Percentiles rank a stretch among this genome's conserved stretches.
phyloP scores from a whole-genome alignment of 345 rosid species.

The Durio zibethinus region DNA sequence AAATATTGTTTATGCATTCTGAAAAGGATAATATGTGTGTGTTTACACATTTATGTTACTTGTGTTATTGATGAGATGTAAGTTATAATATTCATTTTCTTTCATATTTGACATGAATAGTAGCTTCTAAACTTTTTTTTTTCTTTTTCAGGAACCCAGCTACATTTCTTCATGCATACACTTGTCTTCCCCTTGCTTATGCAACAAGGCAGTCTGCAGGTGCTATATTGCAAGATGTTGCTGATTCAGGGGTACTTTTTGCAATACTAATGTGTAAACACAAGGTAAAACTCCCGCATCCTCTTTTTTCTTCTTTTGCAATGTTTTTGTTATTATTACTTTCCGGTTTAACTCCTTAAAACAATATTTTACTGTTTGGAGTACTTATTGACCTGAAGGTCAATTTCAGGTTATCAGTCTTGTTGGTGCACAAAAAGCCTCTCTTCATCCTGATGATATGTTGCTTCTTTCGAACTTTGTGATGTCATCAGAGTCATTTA shows the following conservation, averaged over 20 bases:
- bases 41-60: background rate
- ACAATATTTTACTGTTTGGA: constrained; percentile 4
- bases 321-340: background rate
- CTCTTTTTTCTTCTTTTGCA: background rate
- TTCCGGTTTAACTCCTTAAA: background rate
- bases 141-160: constrained; percentile 70
- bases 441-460: constrained; percentile 95
- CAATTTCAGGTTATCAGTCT: constrained; percentile 75
- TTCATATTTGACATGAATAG: background rate
- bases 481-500: constrained; percentile 90
- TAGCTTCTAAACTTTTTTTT: constrained; percentile 4
- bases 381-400: constrained; percentile 18
- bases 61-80: background rate
- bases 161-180: constrained; percentile 90
- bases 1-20: background rate
- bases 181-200: constrained; percentile 86
- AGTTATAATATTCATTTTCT: background rate
- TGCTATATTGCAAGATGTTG: constrained; percentile 81
- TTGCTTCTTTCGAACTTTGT: constrained; percentile 87
- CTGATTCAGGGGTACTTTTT: constrained; percentile 82
- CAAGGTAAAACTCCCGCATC: constrained; percentile 39
- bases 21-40: constrained; percentile 1
- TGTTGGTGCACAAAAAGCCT: constrained; percentile 95
- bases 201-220: constrained; percentile 80
- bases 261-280: constrained; percentile 77